Evolutionary conservation across 2,329 filamentous ascomycete genomes (phyloP), one percentile per base, ranked within the genome.

Genomic region (Rhynchosporium agropyri): DNA sequence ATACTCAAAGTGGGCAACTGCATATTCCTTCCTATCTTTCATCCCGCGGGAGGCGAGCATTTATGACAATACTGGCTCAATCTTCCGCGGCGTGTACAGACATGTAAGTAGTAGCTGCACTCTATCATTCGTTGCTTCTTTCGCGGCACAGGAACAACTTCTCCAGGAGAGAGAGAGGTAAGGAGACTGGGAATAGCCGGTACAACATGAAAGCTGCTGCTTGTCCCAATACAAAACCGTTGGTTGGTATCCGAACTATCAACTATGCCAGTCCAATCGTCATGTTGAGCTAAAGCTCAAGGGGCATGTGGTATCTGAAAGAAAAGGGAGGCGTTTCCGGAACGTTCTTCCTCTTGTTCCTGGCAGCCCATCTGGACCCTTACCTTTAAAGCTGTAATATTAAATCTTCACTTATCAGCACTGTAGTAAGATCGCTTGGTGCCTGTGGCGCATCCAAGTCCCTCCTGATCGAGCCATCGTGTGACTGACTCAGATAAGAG

Each of bases 401-500:
- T 54, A 20, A 20, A 54, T 54, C 36, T 40, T 54, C 51, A 40
- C 51, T 54, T 54, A 54, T 54, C 51, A 38, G n/a, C 20, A 5
- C 36, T 26, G 36, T 42, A 28, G 33, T 42, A 54, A 42, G 51
- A 54, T 42, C 36, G 51, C 51, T 54, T 10, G 51, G 20, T 54
- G 51, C n/a, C 20, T 42, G 36, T 54, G 40, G 51, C 51, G 51
- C 51, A 54, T 15, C 40, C 51, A 40, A 42, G 28, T 4, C 4
- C 33, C 40, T 54, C 51, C 51, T 28, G n/a, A 54, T 42, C n/a
- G 33, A 36, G 51, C 20, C 51, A 5, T 45, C 38, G 54, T 57
- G 28, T 45, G 8, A 57, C 54, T 33, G 54, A 57, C 38, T 57
- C 38, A 57, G 54, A 57, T 45, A 57, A 57, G 54, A 57, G 40